Evolutionary conservation across 805 yeast species (phyloP).

Genomic region (Wickerhamia fluorescens): DNA sequence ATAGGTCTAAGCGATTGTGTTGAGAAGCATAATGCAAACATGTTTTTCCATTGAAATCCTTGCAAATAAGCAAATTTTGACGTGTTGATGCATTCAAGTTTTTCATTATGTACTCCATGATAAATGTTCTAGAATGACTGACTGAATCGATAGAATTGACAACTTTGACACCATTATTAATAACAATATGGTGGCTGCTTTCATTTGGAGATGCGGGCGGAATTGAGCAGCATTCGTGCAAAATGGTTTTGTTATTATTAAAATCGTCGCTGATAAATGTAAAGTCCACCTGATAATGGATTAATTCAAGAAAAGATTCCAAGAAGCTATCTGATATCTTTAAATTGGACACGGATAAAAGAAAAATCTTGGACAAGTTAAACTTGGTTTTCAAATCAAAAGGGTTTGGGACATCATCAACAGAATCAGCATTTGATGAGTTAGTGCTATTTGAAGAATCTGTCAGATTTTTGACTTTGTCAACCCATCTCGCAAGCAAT

Average conservation of each 20-base stretch:
- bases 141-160: conserved; percentile 30
- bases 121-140: conserved; percentile 30
- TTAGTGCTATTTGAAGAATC: conserved; percentile 2
- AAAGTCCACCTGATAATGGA: conserved; percentile 48
- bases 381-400: conserved; percentile 10
- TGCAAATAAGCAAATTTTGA: conserved; percentile 21
- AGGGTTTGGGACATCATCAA: conserved; percentile 1
- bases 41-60: conserved; percentile 67
- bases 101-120: conserved; percentile 27
- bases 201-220: conserved; percentile 29
- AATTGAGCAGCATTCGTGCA: conserved; percentile 60
- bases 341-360: conserved; percentile 57
- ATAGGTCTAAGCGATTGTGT: conserved; percentile 39
- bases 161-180: conserved; percentile 38
- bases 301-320: conserved; percentile 41
- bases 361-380: conserved; percentile 62
- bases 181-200: conserved; percentile 24
- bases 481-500: conserved; percentile 32
- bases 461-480: conserved; percentile 25
- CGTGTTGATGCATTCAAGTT: conserved; percentile 10
- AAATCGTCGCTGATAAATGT: conserved; percentile 56
- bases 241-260: conserved; percentile 51
- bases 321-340: conserved; percentile 58
- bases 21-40: conserved; percentile 85
- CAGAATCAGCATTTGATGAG: conserved; percentile 1